Evolutionary conservation across 2,329 filamentous ascomycete species (phyloP).

Genomic region (Ceratocystis lukuohia): DNA sequence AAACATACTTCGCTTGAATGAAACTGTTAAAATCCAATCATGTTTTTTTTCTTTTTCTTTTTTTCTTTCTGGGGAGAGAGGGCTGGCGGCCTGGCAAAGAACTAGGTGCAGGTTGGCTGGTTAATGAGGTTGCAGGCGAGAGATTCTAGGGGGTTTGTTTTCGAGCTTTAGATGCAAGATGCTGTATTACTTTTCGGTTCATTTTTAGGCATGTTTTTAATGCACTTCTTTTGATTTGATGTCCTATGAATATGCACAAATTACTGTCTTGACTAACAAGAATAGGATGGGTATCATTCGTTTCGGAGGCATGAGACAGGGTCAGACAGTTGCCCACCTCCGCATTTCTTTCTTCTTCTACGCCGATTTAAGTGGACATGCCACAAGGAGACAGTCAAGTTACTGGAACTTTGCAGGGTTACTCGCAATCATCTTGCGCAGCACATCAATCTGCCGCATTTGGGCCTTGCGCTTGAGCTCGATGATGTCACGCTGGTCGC

Average conservation of each 20-base stretch:
- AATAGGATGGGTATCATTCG: conserved; percentile 8
- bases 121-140: not conserved
- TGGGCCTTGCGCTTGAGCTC: conserved; percentile 51
- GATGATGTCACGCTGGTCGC: conserved; percentile 46
- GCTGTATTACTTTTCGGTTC: not conserved
- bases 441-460: conserved; percentile 52
- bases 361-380: not conserved
- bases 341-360: not conserved
- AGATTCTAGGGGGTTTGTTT: not conserved
- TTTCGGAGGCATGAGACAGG: not conserved
- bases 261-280: not conserved
- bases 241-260: not conserved
- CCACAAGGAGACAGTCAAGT: not conserved
- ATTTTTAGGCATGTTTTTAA: not conserved
- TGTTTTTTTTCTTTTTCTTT: not conserved
- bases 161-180: not conserved
- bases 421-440: conserved; percentile 53
- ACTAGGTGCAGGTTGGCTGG: conserved; percentile 14
- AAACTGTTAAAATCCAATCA: not conserved
- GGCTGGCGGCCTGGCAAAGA: conserved; percentile 19
- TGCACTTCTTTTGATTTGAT: not conserved
- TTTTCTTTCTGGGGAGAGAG: not conserved
- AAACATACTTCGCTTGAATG: conserved; percentile 87
- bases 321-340: not conserved
- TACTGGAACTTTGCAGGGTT: conserved; percentile 38